Evolutionary conservation across 2,329 filamentous ascomycete species (phyloP), one percentile per base, ranked within the genome.

Genomic region (Arthrocladium fulminans): DNA sequence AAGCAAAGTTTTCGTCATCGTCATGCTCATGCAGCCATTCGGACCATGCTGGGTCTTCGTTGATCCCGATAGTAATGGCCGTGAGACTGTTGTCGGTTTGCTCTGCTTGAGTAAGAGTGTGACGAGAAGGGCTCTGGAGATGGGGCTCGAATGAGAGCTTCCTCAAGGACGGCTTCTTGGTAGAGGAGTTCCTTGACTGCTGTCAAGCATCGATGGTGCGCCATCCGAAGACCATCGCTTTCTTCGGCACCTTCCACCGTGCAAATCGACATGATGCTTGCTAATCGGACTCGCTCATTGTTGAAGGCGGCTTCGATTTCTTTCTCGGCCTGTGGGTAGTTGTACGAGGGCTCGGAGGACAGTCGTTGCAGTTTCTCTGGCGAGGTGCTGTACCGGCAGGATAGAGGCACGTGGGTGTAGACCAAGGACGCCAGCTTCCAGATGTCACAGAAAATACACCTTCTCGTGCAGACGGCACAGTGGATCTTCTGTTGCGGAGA

Each of bases 361-460:
- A 37, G 19, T 15, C 3, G 51, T 52, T 39, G 51, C 49, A 22
- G 52, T 49, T 24, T 23, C 6, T 47, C 44, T 7, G 56, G 49
- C 29, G 49, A 34, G 1, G 50, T 47, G 29, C 52, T 54, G 51
- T 57, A 57, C 27, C 53, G 53, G 22, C 48, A 39, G 12, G 52
- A 49, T 9, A 59, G 49, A 19, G 55, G 52, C 17, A 51, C 49
- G 38, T 56, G 55, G 13, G 53, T 54, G 23, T 51, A 52, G 38
- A 57, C 49, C 30, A 59, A 48, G 27, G 55, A 52, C 17, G 57
- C 55, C 22, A 59, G 47, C 45, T 55, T 54, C 57, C 57, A 59
- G 47, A 59, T 55, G 35, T 59, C 55, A 34, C 57, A 59, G 52
- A 54, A 57, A 43, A 59, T 57, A 47, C 57, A 59, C 25, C 30